Base-by-base conservation (phyloP, 2,329 filamentous ascomycete genomes). In the Exophiala sideris region DNA sequence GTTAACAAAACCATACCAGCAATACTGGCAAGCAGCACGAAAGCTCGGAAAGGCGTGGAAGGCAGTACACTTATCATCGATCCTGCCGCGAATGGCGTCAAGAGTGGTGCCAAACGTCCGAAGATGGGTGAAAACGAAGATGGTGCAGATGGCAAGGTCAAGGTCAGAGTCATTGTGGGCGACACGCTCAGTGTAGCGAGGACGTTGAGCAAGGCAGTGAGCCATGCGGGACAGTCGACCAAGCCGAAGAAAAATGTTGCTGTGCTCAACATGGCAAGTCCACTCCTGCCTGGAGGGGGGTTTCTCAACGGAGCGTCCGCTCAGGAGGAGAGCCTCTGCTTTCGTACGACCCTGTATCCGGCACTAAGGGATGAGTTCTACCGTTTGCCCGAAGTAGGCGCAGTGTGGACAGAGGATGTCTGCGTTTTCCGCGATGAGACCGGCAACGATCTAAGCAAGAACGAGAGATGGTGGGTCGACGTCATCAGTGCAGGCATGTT, bases 181-280 rank as follows among this genome's bases (percentile, higher is more conserved):
- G 52, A 54, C 24, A 54, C 46, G 7, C 39, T 54, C n/a, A n/a
- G 12, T 24, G 52, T 46, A 2, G 52, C 52, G 18, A 32, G 40
- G 18, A 32, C 36, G n/a, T 10, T 50, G 9, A 35, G 38, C 36
- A 40, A 41, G n/a, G n/a, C 20, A 8, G 20, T 20, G 21, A 46
- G n/a, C 8, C 9, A 29, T 16, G 29, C 44, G 8, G 40, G 21
- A 10, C 36, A 51, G 3, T 44, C 41, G 8, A 12, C 20, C n/a
- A 44, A 24, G 9, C 5, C n/a, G 5, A 50, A 53, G 33, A 32
- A 32, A n/a, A 40, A 45, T 12, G 36, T 59, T 5, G 54, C 57
- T n/a, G 44, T 59, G 8, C 39, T 59, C 11, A 59, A 59, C 46
- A 50, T 59, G 45, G 57, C 57, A 4, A 54, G 49, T 29, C 45